Conservation (phyloP, 306 rosid species). For the Vigna reflexopilosa region DNA sequence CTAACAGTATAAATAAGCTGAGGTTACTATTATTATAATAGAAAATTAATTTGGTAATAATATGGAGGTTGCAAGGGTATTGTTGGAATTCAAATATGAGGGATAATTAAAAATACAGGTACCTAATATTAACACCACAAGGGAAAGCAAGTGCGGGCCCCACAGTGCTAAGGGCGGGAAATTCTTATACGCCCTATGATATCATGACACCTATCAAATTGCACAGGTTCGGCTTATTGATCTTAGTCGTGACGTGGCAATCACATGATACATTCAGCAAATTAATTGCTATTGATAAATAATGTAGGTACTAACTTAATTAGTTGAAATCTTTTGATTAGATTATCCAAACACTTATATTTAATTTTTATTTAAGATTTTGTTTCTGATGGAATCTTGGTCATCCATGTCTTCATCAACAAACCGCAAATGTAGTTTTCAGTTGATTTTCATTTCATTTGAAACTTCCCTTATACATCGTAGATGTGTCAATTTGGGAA, state of each 20-base stretch:
- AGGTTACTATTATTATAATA: no score
- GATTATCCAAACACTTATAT: not conserved
- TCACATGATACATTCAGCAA: not conserved
- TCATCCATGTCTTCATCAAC: constrained; percentile 20
- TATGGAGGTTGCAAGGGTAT: not conserved
- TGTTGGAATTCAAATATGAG: not conserved
- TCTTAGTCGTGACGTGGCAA: constrained; percentile 39
- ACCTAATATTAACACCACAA: not conserved
- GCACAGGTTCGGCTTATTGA: not conserved
- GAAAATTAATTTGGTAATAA: not conserved
- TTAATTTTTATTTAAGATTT: constrained; percentile 22
- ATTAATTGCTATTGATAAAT: not conserved
- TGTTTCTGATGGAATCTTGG: constrained; percentile 30
- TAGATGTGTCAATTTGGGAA: not conserved
- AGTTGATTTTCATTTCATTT: not conserved
- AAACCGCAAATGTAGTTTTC: not conserved
- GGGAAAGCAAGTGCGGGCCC: not conserved
- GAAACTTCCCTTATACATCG: not conserved
- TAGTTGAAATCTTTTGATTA: constrained; percentile 10
- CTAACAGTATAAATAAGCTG: no score
- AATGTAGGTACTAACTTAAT: not conserved
- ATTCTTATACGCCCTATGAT: not conserved
- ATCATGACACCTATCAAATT: not conserved
- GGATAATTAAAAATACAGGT: not conserved
- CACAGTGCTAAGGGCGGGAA: constrained; percentile 43